phyloP scores from a whole-genome alignment of 202 grass and related monocot genomes.

The Setaria italica region DNA sequence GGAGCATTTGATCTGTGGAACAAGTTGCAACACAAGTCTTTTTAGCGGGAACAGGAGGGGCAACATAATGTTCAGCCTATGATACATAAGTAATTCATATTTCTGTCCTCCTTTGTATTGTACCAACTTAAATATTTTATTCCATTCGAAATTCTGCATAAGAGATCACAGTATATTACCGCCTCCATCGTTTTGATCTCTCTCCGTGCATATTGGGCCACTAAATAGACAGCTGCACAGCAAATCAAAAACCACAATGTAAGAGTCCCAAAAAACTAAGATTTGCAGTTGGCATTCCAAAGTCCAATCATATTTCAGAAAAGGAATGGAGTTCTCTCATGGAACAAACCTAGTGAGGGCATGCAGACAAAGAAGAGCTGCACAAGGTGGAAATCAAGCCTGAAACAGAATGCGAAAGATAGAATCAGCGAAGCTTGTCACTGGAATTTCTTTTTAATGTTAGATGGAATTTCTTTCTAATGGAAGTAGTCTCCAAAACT shows the following conservation, averaged over 20 bases:
- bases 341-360: conserved; percentile 83
- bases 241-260: conserved; percentile 41
- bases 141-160: neutral
- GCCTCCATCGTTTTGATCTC: conserved; percentile 94
- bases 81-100: conserved; percentile 17
- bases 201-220: conserved; percentile 76
- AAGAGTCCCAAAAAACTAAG: conserved; percentile 25
- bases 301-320: neutral
- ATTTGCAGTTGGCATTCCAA: conserved; percentile 22
- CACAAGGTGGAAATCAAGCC: conserved; percentile 95
- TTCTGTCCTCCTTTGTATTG: conserved; percentile 17
- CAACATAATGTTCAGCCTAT: neutral
- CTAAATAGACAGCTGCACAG: conserved; percentile 80
- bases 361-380: conserved; percentile 95
- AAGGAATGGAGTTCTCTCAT: conserved; percentile 20
- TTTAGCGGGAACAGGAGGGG: too few relatives aligned
- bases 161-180: conserved; percentile 53
- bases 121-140: neutral
- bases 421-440: conserved; percentile 17
- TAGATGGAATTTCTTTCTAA: conserved; percentile 33
- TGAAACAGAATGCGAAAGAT: conserved; percentile 44
- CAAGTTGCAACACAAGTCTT: conserved; percentile 5
- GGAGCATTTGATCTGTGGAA: conserved; percentile 13
- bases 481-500: neutral
- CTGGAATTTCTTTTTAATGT: conserved; percentile 32